A percentile compares a stretch with the other conserved stretches of the same genome.
phyloP scores from a whole-genome alignment of 352 stramenopile genomes.

The Phytopythium sindhum region DNA sequence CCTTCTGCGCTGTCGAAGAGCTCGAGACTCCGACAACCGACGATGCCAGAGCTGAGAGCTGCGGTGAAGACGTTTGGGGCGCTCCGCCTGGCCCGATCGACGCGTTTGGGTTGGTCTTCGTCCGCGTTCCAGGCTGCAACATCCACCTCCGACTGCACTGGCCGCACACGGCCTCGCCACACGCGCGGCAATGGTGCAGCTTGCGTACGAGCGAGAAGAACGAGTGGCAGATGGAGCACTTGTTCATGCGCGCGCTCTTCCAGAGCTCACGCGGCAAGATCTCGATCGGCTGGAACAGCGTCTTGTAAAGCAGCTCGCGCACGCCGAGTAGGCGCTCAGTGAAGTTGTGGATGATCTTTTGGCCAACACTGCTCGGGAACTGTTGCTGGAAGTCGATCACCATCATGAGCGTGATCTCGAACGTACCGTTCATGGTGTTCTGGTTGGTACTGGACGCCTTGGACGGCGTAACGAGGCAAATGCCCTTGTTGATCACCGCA shows the following conservation, averaged over 20 bases:
- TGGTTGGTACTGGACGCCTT: constrained; percentile 15
- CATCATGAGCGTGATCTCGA: constrained; percentile 84
- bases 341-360: constrained; percentile 78
- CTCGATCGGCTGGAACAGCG: constrained; percentile 68
- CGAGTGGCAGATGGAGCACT: constrained; percentile 62
- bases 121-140: constrained; percentile 53
- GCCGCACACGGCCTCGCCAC: constrained; percentile 74
- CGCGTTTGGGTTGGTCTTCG: background rate
- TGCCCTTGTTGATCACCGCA: constrained; percentile 77
- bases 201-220: constrained; percentile 73
- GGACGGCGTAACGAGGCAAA: constrained; percentile 58
- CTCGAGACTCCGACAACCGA: background rate
- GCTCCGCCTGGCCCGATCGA: background rate
- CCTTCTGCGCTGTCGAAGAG: constrained; percentile 15
- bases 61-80: background rate
- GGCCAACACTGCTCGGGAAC: constrained; percentile 50
- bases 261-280: constrained; percentile 58
- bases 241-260: constrained; percentile 54
- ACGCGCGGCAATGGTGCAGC: constrained; percentile 80
- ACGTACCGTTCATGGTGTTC: constrained; percentile 16
- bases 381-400: constrained; percentile 85
- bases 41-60: background rate
- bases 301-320: constrained; percentile 81
- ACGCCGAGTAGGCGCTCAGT: constrained; percentile 75
- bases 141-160: constrained; percentile 83